Evolutionary conservation across 129 eudicot genomes (phyloP).

Genomic region (Arctium minus): DNA sequence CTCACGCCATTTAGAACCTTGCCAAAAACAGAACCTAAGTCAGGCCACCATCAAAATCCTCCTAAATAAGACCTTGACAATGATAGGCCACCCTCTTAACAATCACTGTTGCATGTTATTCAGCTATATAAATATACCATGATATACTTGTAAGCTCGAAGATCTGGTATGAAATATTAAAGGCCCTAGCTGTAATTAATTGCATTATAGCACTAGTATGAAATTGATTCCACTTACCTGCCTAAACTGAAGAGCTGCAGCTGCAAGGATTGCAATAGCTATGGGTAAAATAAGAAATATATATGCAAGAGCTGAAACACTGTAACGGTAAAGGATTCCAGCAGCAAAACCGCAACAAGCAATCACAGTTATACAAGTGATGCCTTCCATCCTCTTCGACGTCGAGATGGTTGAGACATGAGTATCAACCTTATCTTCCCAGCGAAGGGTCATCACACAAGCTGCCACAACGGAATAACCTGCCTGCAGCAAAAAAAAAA

Average conservation of each 20-base stretch:
- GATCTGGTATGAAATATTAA: neutral
- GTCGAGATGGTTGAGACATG: constrained; percentile 35
- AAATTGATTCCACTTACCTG: constrained; percentile 52
- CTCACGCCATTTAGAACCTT: no score
- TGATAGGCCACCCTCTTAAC: neutral
- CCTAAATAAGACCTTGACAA: neutral
- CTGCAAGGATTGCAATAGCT: constrained; percentile 54
- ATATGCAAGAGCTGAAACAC: constrained; percentile 42
- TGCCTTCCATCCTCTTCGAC: constrained; percentile 67
- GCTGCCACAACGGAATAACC: constrained; percentile 99
- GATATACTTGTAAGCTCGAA: neutral
- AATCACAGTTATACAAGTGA: constrained; percentile 50
- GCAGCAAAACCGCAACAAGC: constrained; percentile 76
- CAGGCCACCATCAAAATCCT: no score
- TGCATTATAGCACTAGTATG: neutral
- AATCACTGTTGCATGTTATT: neutral
- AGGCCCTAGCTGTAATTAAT: neutral
- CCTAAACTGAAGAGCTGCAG: constrained; percentile 63
- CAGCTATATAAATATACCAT: neutral
- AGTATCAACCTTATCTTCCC: constrained; percentile 49
- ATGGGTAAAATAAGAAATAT: constrained; percentile 47
- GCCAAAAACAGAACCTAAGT: neutral
- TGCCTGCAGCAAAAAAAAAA: constrained; percentile 51
- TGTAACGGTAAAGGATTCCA: constrained; percentile 74
- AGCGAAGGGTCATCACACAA: constrained; percentile 81